Evolutionary conservation across 768 basidiomycete genomes (phyloP), one percentile per base, ranked within the genome.

Genomic region (Leccinum longicurvipes): DNA sequence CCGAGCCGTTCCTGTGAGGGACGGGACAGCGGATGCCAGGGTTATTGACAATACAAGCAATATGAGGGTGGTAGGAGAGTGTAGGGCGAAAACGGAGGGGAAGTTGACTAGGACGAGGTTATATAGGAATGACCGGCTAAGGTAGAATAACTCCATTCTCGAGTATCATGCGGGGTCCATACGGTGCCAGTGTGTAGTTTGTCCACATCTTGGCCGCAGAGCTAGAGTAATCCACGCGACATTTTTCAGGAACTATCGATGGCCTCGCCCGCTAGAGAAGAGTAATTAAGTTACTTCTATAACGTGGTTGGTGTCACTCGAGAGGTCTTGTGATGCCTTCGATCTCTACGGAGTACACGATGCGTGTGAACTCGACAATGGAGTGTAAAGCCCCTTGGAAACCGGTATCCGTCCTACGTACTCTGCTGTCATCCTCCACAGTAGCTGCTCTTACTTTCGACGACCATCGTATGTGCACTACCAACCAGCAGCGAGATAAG

Each of bases 81-180:
- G 45, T 51, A 15, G 36, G 47, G 44, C 32, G 45, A 54, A 32
- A 50, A 51, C 42, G 19, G 41, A 19, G 32, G 47, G 24, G 21
- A 17, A 54, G 56, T 34, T 12, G 52, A 31, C 55, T 8, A 28
- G 45, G 63, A 46, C 45, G 39, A 42, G 41, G 57, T 53, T 70
- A 67, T 63, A 71, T 64, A 65, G 25, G 28, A 25, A 49, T 47
- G 42, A n/a, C 29, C 42, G 42, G 42, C 23, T 44, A 44, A 44
- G 42, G 23, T 41, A 45, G 48, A 46, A 53, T 50, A 41, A 25
- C 44, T 48, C 48, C 62, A 47, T 53, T 56, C 47, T 56, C 54
- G 47, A 65, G 61, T 56, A 64, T 51, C 39, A 41, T 41, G 61
- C 65, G 67, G 68, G 70, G 68, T 72, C 68, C 66, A 55, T 57